Evolutionary conservation across 2,329 filamentous ascomycete species (phyloP).

Genomic region (Cytospora paraplurivora): DNA sequence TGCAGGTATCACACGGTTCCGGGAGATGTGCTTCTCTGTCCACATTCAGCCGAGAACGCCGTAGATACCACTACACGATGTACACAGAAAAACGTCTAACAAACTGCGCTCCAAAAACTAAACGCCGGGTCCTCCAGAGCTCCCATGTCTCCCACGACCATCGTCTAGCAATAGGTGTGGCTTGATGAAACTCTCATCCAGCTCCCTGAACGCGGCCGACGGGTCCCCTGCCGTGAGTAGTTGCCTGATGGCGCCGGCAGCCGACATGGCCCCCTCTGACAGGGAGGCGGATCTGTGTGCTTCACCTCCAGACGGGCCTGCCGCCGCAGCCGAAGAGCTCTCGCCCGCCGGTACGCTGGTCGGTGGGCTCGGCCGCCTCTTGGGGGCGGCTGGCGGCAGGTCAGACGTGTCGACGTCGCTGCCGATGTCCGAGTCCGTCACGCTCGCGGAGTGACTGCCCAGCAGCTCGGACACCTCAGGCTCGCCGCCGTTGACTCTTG

Average conservation of each 20-base stretch:
- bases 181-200: constrained; percentile 97
- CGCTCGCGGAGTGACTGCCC: constrained; percentile 44
- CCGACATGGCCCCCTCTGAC: constrained; percentile 32
- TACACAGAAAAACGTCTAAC: constrained; percentile 2
- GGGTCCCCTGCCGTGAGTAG: constrained; percentile 86
- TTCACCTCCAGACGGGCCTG: constrained; percentile 22
- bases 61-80: constrained; percentile 14
- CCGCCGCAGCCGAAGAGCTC: constrained; percentile 19
- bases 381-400: constrained; percentile 61
- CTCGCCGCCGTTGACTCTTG: constrained; percentile 48
- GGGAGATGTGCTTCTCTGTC: neutral
- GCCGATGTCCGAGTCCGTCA: constrained; percentile 61
- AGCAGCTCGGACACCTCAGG: constrained; percentile 60
- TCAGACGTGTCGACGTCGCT: constrained; percentile 69
- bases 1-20: neutral
- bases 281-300: constrained; percentile 34
- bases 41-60: constrained; percentile 15
- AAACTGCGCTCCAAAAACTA: neutral
- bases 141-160: constrained; percentile 40
- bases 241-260: constrained; percentile 70
- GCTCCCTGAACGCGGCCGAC: constrained; percentile 82
- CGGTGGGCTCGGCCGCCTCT: constrained; percentile 42
- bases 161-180: constrained; percentile 84
- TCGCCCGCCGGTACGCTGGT: constrained; percentile 27
- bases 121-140: constrained; percentile 28